A percentile compares a stretch with the other conserved stretches of the same genome.
These are phyloP conservation scores for Yarrowia keelungensis DNA, from an alignment of 805 yeast genomes.

Conservation along the genomic window DNA sequence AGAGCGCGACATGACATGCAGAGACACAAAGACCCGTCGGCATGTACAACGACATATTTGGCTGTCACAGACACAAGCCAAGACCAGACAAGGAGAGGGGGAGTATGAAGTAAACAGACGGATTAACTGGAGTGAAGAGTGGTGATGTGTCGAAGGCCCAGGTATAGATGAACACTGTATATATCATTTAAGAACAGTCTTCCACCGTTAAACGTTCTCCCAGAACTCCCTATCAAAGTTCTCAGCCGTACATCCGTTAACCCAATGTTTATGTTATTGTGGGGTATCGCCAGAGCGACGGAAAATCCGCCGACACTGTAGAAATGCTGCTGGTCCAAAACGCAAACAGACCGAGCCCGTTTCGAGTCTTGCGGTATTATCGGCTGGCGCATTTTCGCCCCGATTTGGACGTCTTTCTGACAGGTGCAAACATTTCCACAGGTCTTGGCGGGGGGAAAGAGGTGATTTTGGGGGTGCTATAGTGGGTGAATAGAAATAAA, in stretches of 20 bases:
- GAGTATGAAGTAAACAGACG: not conserved
- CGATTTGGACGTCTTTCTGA: constrained; percentile 18
- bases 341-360: not conserved
- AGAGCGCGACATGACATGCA: not conserved
- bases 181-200: no score
- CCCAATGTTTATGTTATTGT: constrained; percentile 14
- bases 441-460: not conserved
- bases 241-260: constrained; percentile 34
- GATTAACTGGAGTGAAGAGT: not conserved
- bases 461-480: not conserved
- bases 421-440: constrained; percentile 8
- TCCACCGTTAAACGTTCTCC: no score
- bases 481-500: not conserved
- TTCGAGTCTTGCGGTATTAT: constrained; percentile 7
- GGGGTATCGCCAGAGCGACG: not conserved
- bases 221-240: not conserved
- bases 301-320: constrained; percentile 1
- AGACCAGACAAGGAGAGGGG: not conserved
- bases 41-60: constrained; percentile 3
- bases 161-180: no score
- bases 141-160: no score
- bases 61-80: not conserved
- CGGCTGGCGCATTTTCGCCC: not conserved
- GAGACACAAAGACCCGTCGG: not conserved
- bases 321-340: not conserved